Conservation (phyloP, 148 eudicot genomes). For the Nyssa sinensis region DNA sequence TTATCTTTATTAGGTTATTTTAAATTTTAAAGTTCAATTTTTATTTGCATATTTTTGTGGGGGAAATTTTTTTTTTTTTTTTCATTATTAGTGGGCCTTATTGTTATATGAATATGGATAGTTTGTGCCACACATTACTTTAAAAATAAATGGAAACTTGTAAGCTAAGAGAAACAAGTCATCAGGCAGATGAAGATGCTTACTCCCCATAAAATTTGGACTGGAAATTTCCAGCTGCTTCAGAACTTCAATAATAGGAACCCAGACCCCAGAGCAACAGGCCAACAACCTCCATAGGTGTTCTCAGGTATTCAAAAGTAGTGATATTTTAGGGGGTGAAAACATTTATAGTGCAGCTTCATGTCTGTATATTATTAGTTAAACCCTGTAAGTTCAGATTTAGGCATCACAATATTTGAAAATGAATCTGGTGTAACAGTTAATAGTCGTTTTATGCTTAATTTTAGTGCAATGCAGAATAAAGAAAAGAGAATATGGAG, state of each 20-base stretch:
- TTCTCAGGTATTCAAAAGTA: neutral
- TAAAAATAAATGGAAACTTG: neutral
- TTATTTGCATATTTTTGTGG: neutral
- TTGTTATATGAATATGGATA: neutral
- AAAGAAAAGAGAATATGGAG: too few species aligned
- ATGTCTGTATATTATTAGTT: neutral
- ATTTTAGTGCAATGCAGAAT: too few species aligned
- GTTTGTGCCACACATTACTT: neutral
- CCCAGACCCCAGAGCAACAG: neutral
- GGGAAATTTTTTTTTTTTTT: neutral
- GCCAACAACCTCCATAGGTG: neutral
- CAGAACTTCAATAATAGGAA: neutral
- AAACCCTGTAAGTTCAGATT: too few species aligned
- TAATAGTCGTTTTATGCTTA: too few species aligned
- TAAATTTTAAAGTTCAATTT: neutral
- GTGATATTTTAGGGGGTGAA: neutral
- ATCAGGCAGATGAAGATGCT: neutral
- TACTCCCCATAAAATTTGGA: neutral
- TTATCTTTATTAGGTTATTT: neutral
- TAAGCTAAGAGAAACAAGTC: neutral
- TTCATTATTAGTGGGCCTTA: neutral
- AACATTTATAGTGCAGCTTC: neutral
- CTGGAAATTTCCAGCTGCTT: neutral
- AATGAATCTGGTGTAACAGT: too few species aligned
- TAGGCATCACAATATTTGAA: neutral